Evolutionary conservation across 805 yeast species (phyloP), one percentile per base, ranked within the genome.

Genomic region (Pichia occidentalis): DNA sequence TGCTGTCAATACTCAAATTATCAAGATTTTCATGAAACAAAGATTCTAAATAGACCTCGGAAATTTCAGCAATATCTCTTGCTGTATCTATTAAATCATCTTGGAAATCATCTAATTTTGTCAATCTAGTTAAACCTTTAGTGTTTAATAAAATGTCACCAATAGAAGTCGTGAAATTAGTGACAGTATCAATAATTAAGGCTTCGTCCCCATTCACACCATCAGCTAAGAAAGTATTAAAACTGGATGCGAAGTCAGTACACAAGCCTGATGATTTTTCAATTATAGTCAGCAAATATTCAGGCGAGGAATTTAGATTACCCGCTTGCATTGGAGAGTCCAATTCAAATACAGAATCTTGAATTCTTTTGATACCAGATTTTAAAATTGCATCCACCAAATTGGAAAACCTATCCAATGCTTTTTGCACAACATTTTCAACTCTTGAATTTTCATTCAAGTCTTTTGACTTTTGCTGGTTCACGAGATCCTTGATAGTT

Each of bases 251-350:
- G 58, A 87, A 85, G 27, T 81, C 88, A 5, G 88, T 84, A 0
- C 88, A 86, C 12, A 73, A 64, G 27, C 77, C 73, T 0, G 85
- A 73, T 14, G 81, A 71, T 46, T 78, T 72, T 53, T 87, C 95
- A 45, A 80, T 65, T 28, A 84, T 64, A 0, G 90, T 78, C 24
- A 79, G 63, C 17, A 81, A 59, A 49, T 74, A 80, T 46, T 73
- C 78, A 3, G 90, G 84, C 0, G 90, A 73, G 2, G 92, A 70
- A 54, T 77, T 78, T 47, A 77, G 75, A 54, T 83, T 84, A 39
- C 92, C 92, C 4, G 86, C 85, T 58, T 82, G 85, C 75, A 81
- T 74, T 22, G 92, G 85, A 4, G 88, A 80, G 39, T 77, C 80
- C 44, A 85, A 64, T 50, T 80, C 86, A 51, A 73, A 80, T 28